Evolutionary conservation across 192 early-diverging fungal genomes (phyloP), one percentile per base, ranked within the genome.

Genomic region (Spizellomyces sp.): DNA sequence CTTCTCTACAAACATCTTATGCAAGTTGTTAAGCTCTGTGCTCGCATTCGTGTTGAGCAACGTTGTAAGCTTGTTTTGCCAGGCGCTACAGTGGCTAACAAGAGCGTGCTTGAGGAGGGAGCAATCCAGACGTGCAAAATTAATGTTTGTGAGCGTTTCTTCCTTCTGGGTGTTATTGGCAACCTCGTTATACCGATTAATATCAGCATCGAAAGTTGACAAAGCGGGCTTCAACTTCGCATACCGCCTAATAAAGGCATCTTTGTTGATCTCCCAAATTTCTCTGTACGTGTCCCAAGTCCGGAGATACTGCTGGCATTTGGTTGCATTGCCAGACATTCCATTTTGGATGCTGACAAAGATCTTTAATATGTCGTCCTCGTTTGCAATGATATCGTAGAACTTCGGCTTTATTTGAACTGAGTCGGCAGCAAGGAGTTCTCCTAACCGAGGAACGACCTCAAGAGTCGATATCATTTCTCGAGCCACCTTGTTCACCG

Each of bases 251-350:
- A 89, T 89, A 63, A 89, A 89, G 10, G 87, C 87, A 65, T 89
- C 87, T 57, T 89, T 89, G 77, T 88, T 89, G 75, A 89, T 89
- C 77, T 89, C 87, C 87, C 87, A 89, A 55, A 89, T 89, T 64
- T 89, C 87, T 21, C 86, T 75, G 73, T 89, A 89, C 10, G 81
- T 75, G 74, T 89, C 87, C 87, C 87, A 89, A 59, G 89, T 87
- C 12, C 79, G 74, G 15, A 89, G 73, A 70, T 89, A 89, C 6
- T 80, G 74, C 70, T 87, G 84, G 65, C 87, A 88, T 59, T 81
- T 86, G 8, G 65, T 58, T 0, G 86, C 86, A 66, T 89, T 89
- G 63, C 78, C 77, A 4, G 79, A 48, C 87, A 89, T 89, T 14
- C 87, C 87, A 45, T 69, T 81, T 66, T 88, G 87, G 5, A 89